Evolutionary conservation across 2,329 filamentous ascomycete genomes (phyloP).

Genomic region (Tolypocladium capitatum): DNA sequence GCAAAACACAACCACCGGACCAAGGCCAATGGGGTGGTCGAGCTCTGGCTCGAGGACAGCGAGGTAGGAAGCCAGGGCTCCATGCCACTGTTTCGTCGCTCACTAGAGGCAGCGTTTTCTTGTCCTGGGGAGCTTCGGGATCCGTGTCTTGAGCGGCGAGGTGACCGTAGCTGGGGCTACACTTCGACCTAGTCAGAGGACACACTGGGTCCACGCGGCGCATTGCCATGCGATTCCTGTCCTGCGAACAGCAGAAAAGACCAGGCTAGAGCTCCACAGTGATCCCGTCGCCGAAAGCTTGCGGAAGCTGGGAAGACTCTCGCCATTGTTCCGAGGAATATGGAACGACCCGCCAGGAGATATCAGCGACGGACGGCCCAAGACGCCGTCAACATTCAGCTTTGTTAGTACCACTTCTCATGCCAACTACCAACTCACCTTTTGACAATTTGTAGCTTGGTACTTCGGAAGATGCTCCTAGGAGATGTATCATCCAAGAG

Average conservation of each 20-base stretch:
- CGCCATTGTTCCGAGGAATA: constrained; percentile 52
- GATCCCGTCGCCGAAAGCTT: constrained; percentile 36
- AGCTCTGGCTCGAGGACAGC: constrained; percentile 31
- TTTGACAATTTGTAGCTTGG: constrained; percentile 31
- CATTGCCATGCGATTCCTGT: constrained; percentile 58
- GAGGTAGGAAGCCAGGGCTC: constrained; percentile 26
- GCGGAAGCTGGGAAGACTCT: constrained; percentile 42
- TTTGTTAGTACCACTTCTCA: constrained; percentile 26
- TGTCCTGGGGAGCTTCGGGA: constrained; percentile 54
- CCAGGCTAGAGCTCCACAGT: constrained; percentile 41
- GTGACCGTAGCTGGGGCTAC: constrained; percentile 53
- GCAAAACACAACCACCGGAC: constrained; percentile 29
- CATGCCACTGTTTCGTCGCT: constrained; percentile 2
- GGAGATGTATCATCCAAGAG: constrained; percentile 35
- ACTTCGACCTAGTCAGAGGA: constrained; percentile 32
- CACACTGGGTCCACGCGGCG: constrained; percentile 50
- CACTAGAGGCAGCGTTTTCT: constrained; percentile 38
- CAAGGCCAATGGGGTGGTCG: constrained; percentile 24
- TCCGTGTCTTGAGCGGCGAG: constrained; percentile 48
- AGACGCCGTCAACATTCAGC: constrained; percentile 26
- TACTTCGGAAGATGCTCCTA: constrained; percentile 38
- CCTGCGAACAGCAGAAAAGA: constrained; percentile 39
- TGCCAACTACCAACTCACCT: too few relatives aligned
- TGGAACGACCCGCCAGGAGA: constrained; percentile 39
- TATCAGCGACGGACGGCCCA: constrained; percentile 8